A percentile compares a stretch with the other conserved stretches of the same genome.
phyloP scores from a whole-genome alignment of 2,329 filamentous ascomycete species.

The Ophiostoma pallidulum region DNA sequence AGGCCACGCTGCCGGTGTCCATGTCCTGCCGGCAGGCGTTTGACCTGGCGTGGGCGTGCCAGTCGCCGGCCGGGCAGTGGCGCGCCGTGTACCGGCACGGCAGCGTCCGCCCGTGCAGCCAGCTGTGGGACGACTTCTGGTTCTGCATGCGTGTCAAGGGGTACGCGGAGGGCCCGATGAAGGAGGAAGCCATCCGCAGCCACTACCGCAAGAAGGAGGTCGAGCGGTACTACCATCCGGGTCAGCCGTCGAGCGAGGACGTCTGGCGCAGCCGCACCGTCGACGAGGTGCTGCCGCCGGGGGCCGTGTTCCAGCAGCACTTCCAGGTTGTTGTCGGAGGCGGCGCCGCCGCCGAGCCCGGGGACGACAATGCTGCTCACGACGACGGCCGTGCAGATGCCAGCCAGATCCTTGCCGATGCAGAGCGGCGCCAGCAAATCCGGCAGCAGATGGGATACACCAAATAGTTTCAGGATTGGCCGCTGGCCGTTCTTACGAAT shows the following conservation, averaged over 20 bases:
- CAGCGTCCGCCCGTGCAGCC: slow-evolving; percentile 62
- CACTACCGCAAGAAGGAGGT: slow-evolving; percentile 59
- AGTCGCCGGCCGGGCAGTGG: slow-evolving; percentile 83
- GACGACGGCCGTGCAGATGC: slow-evolving; percentile 35
- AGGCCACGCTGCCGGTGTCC: slow-evolving; percentile 63
- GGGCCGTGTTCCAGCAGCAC: slow-evolving; percentile 32
- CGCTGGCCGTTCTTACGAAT: too few relatives aligned
- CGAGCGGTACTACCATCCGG: slow-evolving; percentile 57
- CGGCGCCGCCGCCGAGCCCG: not conserved
- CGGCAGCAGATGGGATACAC: slow-evolving; percentile 25
- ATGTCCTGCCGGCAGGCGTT: slow-evolving; percentile 90
- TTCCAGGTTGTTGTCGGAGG: slow-evolving; percentile 27
- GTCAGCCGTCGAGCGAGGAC: slow-evolving; percentile 70
- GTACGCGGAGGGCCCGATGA: slow-evolving; percentile 44
- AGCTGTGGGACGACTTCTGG: slow-evolving; percentile 92
- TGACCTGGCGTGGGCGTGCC: slow-evolving; percentile 90
- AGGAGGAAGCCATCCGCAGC: slow-evolving; percentile 52
- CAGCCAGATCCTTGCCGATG: slow-evolving; percentile 32
- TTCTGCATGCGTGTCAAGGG: slow-evolving; percentile 86
- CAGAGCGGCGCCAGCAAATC: slow-evolving; percentile 27
- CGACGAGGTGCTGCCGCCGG: slow-evolving; percentile 45
- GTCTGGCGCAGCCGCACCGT: slow-evolving; percentile 64
- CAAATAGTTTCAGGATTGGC: slow-evolving; percentile 8
- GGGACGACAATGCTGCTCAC: slow-evolving; percentile 19
- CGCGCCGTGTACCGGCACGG: slow-evolving; percentile 86